phyloP scores from a whole-genome alignment of 2,329 filamentous ascomycete genomes.

The Ophiosphaerella narmari region DNA sequence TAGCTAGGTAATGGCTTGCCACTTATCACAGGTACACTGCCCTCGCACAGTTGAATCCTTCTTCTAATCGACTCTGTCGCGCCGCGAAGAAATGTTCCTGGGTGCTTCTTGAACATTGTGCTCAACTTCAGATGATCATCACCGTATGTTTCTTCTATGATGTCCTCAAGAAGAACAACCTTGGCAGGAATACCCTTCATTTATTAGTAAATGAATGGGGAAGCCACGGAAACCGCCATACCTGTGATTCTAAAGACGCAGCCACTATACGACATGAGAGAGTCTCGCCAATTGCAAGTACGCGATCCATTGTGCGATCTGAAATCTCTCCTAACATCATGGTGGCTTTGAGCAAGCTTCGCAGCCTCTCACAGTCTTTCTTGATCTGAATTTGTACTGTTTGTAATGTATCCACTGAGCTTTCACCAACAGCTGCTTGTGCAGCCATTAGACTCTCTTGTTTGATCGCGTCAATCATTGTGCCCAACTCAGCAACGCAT shows the following conservation, averaged over 20 bases:
- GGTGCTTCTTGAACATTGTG: slow-evolving; percentile 50
- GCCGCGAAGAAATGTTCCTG: slow-evolving; percentile 19
- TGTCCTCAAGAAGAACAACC: slow-evolving; percentile 6
- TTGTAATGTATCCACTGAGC: slow-evolving; percentile 67
- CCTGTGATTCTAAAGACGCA: slow-evolving; percentile 9
- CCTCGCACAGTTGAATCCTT: slow-evolving; percentile 44
- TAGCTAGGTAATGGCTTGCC: background rate
- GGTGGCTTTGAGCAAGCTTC: slow-evolving; percentile 68
- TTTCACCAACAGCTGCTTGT: slow-evolving; percentile 59
- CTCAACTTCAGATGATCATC: slow-evolving; percentile 34
- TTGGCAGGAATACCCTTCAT: slow-evolving; percentile 7
- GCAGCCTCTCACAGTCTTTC: slow-evolving; percentile 73
- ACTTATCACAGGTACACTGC: slow-evolving; percentile 60
- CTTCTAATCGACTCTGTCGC: slow-evolving; percentile 38
- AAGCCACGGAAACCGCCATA: background rate
- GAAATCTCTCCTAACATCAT: slow-evolving; percentile 14
- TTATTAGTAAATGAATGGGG: background rate
- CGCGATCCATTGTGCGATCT: slow-evolving; percentile 10
- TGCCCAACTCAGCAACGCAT: slow-evolving; percentile 65
- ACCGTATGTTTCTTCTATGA: slow-evolving; percentile 56
- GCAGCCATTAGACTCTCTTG: slow-evolving; percentile 73
- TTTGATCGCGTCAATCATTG: slow-evolving; percentile 72
- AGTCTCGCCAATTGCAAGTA: slow-evolving; percentile 14
- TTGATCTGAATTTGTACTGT: slow-evolving; percentile 27
- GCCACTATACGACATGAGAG: slow-evolving; percentile 11